Conservation (phyloP, 148 eudicot genomes). For the Fagopyrum esculentum region DNA sequence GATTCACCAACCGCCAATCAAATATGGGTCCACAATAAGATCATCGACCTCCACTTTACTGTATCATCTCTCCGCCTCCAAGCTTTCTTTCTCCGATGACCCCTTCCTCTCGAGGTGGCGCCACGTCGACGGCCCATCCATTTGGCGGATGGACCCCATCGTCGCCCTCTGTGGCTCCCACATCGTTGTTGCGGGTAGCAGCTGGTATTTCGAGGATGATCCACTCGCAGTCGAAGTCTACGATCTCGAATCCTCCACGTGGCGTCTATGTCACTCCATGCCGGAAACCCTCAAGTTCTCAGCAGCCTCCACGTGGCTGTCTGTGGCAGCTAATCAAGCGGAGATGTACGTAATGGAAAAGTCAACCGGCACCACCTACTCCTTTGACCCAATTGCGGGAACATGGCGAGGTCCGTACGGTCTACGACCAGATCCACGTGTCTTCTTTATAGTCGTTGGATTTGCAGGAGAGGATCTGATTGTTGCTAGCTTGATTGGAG, state of each 20-base stretch:
- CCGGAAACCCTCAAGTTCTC: slow-evolving; percentile 36
- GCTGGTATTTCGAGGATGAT: slow-evolving; percentile 34
- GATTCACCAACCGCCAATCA: slow-evolving; percentile 13
- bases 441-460: slow-evolving; percentile 28
- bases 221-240: slow-evolving; percentile 34
- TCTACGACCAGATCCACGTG: slow-evolving; percentile 29
- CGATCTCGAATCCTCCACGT: slow-evolving; percentile 28
- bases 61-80: slow-evolving; percentile 25
- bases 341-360: slow-evolving; percentile 35
- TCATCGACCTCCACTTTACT: slow-evolving; percentile 39
- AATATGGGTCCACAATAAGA: slow-evolving; percentile 16
- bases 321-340: slow-evolving; percentile 27
- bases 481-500: no score
- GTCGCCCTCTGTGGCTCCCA: slow-evolving; percentile 39
- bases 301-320: slow-evolving; percentile 44
- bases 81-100: slow-evolving; percentile 36
- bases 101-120: slow-evolving; percentile 43
- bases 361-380: slow-evolving; percentile 33
- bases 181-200: slow-evolving; percentile 47
- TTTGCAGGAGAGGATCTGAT: no score
- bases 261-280: slow-evolving; percentile 45
- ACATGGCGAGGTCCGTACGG: slow-evolving; percentile 37
- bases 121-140: slow-evolving; percentile 27
- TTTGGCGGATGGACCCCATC: slow-evolving; percentile 52
- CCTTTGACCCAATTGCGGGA: slow-evolving; percentile 26